These are phyloP conservation scores for Alternaria incomplexa DNA, from an alignment of 2,329 filamentous ascomycete genomes.

Conservation along the genomic window DNA sequence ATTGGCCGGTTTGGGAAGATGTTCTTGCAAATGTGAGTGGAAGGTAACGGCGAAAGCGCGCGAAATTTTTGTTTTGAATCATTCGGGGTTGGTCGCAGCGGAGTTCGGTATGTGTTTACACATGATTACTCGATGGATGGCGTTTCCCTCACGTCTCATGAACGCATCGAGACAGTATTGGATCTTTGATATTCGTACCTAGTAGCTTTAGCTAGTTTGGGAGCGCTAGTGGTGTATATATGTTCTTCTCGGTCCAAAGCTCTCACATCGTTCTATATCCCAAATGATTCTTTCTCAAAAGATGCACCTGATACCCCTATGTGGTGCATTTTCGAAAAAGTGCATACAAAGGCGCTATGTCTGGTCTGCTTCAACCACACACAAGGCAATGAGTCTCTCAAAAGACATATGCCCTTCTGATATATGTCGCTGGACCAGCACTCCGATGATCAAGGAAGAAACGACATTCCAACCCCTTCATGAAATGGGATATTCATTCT, in stretches of 20 bases:
- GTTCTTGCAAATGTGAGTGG: neutral
- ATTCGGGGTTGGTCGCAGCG: neutral
- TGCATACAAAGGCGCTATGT: neutral
- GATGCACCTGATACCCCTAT: neutral
- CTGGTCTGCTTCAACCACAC: neutral
- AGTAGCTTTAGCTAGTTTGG: neutral
- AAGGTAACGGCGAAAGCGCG: neutral
- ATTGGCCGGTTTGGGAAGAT: conserved; percentile 27
- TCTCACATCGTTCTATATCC: neutral
- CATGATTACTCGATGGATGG: neutral
- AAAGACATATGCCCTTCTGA: neutral
- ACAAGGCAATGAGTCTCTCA: neutral
- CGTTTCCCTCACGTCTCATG: neutral
- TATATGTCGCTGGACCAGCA: neutral
- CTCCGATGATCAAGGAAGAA: neutral
- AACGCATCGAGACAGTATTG: neutral
- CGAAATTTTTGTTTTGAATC: neutral
- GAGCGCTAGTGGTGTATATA: neutral
- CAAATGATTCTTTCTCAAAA: neutral
- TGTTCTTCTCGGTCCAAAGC: neutral
- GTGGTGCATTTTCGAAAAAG: neutral
- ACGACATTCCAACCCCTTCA: neutral
- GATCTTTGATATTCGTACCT: neutral
- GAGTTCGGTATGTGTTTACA: neutral
- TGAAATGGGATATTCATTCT: neutral